A percentile compares a stretch with the other conserved stretches of the same genome.
These are phyloP conservation scores for Hypocreales sp. DNA, from an alignment of 2,329 filamentous ascomycete genomes.

Conservation along the genomic window DNA sequence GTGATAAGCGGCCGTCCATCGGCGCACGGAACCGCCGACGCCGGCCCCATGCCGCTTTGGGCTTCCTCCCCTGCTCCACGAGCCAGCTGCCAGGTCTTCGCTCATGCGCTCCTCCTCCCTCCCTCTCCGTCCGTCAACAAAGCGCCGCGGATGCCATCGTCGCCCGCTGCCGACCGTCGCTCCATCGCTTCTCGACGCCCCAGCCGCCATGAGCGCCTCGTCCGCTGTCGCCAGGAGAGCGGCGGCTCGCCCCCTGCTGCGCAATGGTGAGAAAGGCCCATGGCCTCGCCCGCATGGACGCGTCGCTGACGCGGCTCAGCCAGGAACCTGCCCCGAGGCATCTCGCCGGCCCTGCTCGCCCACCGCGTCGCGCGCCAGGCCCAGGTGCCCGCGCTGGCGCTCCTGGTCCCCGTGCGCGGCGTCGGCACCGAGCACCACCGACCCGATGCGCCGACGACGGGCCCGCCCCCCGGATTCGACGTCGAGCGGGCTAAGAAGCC, in stretches of 20 bases:
- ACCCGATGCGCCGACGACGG: slow-evolving; percentile 32
- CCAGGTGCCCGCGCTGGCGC: slow-evolving; percentile 34
- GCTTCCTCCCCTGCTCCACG: too few relatives aligned
- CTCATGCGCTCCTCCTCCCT: too few relatives aligned
- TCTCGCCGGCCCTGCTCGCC: slow-evolving; percentile 29
- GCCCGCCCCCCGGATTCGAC: slow-evolving; percentile 81
- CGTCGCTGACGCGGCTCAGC: slow-evolving; percentile 17
- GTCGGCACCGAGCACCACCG: slow-evolving; percentile 45
- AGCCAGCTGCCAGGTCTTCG: too few relatives aligned
- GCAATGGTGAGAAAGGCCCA: slow-evolving; percentile 22
- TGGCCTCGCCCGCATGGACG: too few relatives aligned
- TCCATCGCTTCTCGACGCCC: too few relatives aligned
- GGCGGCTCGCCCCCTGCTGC: slow-evolving; percentile 33
- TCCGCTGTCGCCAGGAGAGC: slow-evolving; percentile 39
- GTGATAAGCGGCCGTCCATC: too few relatives aligned
- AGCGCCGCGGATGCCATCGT: too few relatives aligned
- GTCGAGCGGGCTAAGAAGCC: slow-evolving; percentile 81
- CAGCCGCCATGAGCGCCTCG: slow-evolving; percentile 41
- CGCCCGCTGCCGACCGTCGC: too few relatives aligned
- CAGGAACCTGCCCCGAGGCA: slow-evolving; percentile 28
- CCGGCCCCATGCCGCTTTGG: too few relatives aligned
- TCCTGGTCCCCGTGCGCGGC: slow-evolving; percentile 39
- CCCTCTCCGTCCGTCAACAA: too few relatives aligned
- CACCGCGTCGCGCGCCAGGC: slow-evolving; percentile 30
- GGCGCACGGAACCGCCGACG: too few relatives aligned